Conservation (phyloP, 257 asterid species). For the Petrea volubilis region DNA sequence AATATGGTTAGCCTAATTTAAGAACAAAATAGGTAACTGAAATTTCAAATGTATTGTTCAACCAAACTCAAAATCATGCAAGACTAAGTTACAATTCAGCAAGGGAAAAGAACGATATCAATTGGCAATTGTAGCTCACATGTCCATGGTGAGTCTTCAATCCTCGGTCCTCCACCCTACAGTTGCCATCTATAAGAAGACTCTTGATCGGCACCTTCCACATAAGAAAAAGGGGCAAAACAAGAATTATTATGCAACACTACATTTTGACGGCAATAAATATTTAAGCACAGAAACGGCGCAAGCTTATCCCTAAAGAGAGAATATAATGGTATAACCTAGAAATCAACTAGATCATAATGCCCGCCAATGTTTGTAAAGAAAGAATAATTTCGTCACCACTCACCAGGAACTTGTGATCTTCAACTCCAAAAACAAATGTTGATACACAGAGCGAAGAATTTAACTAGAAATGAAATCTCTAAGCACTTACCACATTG, state of each 20-base stretch:
- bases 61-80: constrained; percentile 19
- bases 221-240: constrained; percentile 14
- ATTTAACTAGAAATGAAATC: constrained; percentile 5
- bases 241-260: constrained; percentile 1
- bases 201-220: constrained; percentile 92
- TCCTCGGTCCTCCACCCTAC: constrained; percentile 98
- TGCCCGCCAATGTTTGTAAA: no score
- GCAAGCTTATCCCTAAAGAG: constrained; percentile 4
- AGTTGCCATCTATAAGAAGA: constrained; percentile 88
- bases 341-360: constrained; percentile 19
- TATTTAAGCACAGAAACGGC: background rate
- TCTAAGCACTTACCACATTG: constrained; percentile 59
- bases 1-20: background rate
- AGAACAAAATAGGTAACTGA: constrained; percentile 11
- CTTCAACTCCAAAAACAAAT: constrained; percentile 2
- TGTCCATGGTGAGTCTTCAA: constrained; percentile 99
- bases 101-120: constrained; percentile 6
- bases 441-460: background rate
- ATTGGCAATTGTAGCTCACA: constrained; percentile 49
- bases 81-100: constrained; percentile 6
- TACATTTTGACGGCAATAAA: background rate
- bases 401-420: background rate
- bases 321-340: constrained; percentile 3
- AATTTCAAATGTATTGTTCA: background rate
- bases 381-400: constrained; percentile 12